phyloP scores from a whole-genome alignment of 164 flowering plant genomes.

The Houttuynia cordata region DNA sequence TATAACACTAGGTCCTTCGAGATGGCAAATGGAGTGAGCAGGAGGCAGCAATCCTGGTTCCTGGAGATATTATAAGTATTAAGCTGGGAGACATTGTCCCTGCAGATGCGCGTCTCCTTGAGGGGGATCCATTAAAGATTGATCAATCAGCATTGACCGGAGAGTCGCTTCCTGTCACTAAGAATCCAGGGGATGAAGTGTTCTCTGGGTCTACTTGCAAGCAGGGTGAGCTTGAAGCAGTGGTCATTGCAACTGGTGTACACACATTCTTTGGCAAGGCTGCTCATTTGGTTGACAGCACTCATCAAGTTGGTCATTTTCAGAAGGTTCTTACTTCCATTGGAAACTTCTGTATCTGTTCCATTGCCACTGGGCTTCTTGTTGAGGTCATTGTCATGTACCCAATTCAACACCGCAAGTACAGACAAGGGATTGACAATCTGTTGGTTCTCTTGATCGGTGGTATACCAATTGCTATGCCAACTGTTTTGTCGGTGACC shows the following conservation, averaged over 20 bases:
- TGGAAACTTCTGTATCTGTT: conserved; percentile 74
- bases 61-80: conserved; percentile 68
- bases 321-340: conserved; percentile 74
- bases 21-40: conserved; percentile 76
- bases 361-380: conserved; percentile 53
- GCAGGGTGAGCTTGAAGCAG: conserved; percentile 73
- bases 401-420: conserved; percentile 52
- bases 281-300: conserved; percentile 74
- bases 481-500: conserved; percentile 73
- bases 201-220: conserved; percentile 81
- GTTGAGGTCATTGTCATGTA: conserved; percentile 67
- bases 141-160: conserved; percentile 81
- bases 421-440: conserved; percentile 71
- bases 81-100: conserved; percentile 71
- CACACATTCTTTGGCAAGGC: conserved; percentile 84
- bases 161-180: conserved; percentile 72
- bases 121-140: conserved; percentile 71
- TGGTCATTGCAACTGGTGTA: conserved; percentile 76
- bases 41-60: conserved; percentile 67
- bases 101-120: conserved; percentile 81
- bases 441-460: conserved; percentile 75
- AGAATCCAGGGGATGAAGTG: conserved; percentile 64
- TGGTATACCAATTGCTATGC: conserved; percentile 84
- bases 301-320: conserved; percentile 75
- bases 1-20: conserved; percentile 41